Evolutionary conservation across 805 yeast species (phyloP).

Genomic region (Saturnispora besseyi): DNA sequence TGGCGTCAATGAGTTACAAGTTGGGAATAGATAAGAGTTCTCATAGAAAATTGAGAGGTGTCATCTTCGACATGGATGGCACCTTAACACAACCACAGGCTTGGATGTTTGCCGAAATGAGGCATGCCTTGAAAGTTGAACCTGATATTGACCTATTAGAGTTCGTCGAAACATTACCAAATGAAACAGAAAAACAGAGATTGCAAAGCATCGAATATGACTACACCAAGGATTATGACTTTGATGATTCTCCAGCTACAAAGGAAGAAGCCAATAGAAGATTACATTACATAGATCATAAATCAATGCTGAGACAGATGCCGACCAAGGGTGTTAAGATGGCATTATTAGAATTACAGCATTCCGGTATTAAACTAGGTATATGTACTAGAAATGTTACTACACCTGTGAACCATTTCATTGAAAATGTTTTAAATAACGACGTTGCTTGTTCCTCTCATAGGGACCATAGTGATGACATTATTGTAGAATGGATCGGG

Average conservation of each 20-base stretch:
- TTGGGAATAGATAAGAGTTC: neutral
- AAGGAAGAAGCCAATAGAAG: slow-evolving; percentile 38
- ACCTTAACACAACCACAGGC: slow-evolving; percentile 59
- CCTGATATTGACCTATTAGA: slow-evolving; percentile 42
- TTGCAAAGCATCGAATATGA: slow-evolving; percentile 34
- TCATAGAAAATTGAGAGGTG: slow-evolving; percentile 29
- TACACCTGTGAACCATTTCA: slow-evolving; percentile 45
- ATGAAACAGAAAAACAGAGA: slow-evolving; percentile 34
- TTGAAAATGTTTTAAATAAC: slow-evolving; percentile 33
- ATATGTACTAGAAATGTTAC: slow-evolving; percentile 56
- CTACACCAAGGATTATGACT: neutral
- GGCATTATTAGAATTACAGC: slow-evolving; percentile 28
- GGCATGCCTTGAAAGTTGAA: slow-evolving; percentile 35
- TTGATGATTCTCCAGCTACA: neutral
- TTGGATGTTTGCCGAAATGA: slow-evolving; percentile 42
- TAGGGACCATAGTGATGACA: slow-evolving; percentile 20
- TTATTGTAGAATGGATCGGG: slow-evolving; percentile 17
- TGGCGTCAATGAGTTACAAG: neutral
- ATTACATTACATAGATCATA: slow-evolving; percentile 45
- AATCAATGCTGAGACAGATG: slow-evolving; percentile 52
- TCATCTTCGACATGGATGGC: slow-evolving; percentile 76
- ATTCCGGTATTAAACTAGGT: slow-evolving; percentile 34
- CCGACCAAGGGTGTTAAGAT: slow-evolving; percentile 39
- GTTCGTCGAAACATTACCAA: slow-evolving; percentile 30
- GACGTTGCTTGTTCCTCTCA: slow-evolving; percentile 6